A percentile compares a stretch with the other conserved stretches of the same genome.
These are phyloP conservation scores for Dimargaris cristalligena DNA, from an alignment of 192 early-diverging fungal genomes.

Conservation along the genomic window DNA sequence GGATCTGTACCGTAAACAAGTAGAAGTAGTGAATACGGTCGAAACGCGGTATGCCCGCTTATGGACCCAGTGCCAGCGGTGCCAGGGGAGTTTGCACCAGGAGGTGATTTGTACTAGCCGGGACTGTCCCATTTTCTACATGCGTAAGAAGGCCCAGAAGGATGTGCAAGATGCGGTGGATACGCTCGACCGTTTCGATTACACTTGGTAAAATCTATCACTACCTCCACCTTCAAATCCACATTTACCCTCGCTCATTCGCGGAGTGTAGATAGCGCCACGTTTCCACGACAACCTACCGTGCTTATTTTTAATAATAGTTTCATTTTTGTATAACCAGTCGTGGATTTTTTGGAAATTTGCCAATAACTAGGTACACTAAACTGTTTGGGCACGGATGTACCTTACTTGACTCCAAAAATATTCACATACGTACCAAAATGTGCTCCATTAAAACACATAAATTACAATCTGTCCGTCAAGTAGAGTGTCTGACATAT, in stretches of 20 bases:
- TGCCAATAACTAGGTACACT: too few relatives aligned
- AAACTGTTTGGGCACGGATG: too few relatives aligned
- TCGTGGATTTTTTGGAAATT: not conserved
- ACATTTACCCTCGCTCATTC: too few relatives aligned
- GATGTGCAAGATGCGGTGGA: slow-evolving; percentile 61
- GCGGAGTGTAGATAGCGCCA: too few relatives aligned
- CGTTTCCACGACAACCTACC: too few relatives aligned
- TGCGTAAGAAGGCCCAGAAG: slow-evolving; percentile 93
- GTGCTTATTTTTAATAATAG: too few relatives aligned
- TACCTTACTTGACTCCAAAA: too few relatives aligned
- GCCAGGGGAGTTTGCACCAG: slow-evolving; percentile 85
- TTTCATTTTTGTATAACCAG: too few relatives aligned
- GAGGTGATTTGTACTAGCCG: slow-evolving; percentile 89
- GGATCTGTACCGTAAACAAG: slow-evolving; percentile 65
- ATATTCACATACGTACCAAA: too few relatives aligned
- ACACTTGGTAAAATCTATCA: slow-evolving; percentile 29
- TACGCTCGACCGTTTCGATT: slow-evolving; percentile 58
- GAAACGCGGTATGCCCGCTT: slow-evolving; percentile 68
- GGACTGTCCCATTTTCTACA: slow-evolving; percentile 97
- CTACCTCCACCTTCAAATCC: not conserved
- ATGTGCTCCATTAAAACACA: too few relatives aligned
- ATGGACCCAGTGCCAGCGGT: slow-evolving; percentile 97
- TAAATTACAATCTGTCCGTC: too few relatives aligned
- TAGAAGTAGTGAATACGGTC: slow-evolving; percentile 45
- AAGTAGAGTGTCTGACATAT: too few relatives aligned